Base-by-base conservation (phyloP, 768 basidiomycete genomes). In the Antrodiella citrinella region DNA sequence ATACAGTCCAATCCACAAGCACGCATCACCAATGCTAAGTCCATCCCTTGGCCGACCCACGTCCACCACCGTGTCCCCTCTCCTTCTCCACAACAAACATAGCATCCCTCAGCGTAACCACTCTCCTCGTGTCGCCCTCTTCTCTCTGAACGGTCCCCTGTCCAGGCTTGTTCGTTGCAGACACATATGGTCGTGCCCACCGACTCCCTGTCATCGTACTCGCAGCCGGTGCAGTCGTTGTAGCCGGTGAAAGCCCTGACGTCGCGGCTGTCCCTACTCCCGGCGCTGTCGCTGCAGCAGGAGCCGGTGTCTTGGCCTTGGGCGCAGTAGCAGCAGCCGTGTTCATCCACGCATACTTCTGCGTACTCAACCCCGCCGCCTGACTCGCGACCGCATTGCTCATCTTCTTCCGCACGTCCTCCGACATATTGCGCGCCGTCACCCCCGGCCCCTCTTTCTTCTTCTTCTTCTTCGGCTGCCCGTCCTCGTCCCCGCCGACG, bases 391-490 rank as follows among this genome's bases (percentile, higher is more conserved):
- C 86, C 20, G 86, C 86, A 64, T 95, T 91, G 26, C 85, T 86
- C 82, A 93, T 82, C 64, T 90, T 91, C 74, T 94, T 94, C 57
- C 84, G 73, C 58, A 91, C 86, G 58, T 93, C 91, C 65, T 92
- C 91, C 4, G 83, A 85, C 87, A 94, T 90, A 61, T 91, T 92
- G 50, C 86, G 72, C 49, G 90, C 61, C 51, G 61, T 47, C 44
- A 54, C 55, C 19, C 52, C 53, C 43, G 61, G 59, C 25, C 57
- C 55, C 44, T 51, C 52, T 45, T 55, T 58, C 55, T 51, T 57
- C 49, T 46, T 52, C 51, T 56, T 56, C 54, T 55, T 55, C 49
- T 57, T 49, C 48, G 54, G 47, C 47, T 46, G 43, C 3, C 49
- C 40, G 21, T 50, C 53, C 11, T 19, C 46, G 2, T 44, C 49